Evolutionary conservation across 192 early-diverging fungal genomes (phyloP).

Genomic region (Entrophospora sp.): DNA sequence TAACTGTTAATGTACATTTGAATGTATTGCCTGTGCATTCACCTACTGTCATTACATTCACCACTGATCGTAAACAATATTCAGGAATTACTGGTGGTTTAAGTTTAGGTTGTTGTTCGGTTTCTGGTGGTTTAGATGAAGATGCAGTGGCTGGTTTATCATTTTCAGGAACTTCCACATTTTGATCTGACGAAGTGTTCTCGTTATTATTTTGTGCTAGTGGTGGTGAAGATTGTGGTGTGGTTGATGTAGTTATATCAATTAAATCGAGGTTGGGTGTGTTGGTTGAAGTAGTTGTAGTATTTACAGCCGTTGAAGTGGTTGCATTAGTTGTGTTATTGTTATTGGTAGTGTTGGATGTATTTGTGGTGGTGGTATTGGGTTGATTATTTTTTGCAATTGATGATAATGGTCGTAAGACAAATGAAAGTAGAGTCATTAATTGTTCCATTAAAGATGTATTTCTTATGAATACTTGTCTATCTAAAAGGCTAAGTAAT

Average conservation of each 20-base stretch:
- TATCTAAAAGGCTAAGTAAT: constrained; percentile 75
- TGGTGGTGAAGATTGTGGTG: not conserved
- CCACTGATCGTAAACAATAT: constrained; percentile 70
- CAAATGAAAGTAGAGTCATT: constrained; percentile 73
- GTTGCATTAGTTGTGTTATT: not conserved
- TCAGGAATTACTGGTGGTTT: constrained; percentile 77
- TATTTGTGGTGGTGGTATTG: constrained; percentile 1
- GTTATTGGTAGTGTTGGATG: not conserved
- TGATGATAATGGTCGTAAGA: constrained; percentile 66
- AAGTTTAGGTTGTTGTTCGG: constrained; percentile 32
- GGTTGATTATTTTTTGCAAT: constrained; percentile 43
- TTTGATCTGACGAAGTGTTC: constrained; percentile 7
- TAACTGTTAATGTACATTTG: constrained; percentile 83
- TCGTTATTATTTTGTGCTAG: constrained; percentile 12
- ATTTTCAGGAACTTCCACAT: constrained; percentile 11
- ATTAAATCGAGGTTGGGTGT: no score
- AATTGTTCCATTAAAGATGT: constrained; percentile 77
- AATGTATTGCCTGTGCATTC: constrained; percentile 91
- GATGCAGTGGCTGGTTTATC: constrained; percentile 19
- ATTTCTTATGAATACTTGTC: constrained; percentile 73
- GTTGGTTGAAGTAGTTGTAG: not conserved
- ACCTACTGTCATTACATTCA: constrained; percentile 82
- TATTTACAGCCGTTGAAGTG: no score
- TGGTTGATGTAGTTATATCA: no score
- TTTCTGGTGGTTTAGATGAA: constrained; percentile 16